Evolutionary conservation across 306 rosid species (phyloP), one percentile per base, ranked within the genome.

Genomic region (Pterocarpus santalinus): DNA sequence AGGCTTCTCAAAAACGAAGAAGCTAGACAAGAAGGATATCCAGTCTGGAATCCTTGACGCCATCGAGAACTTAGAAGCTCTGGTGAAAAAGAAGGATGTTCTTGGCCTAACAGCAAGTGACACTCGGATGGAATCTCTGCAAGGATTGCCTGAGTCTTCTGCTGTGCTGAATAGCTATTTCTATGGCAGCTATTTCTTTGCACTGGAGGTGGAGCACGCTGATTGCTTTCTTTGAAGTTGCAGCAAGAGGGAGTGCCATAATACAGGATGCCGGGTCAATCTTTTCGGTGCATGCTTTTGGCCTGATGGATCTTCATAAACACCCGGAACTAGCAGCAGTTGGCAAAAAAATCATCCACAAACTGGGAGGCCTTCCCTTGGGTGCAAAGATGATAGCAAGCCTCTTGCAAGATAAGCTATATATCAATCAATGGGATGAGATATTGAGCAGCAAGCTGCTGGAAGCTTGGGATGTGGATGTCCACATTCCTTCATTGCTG

Each of bases 371-470:
- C 30, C 83, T 88, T 80, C 91, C 91, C 10, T 35, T 83, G 83
- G 89, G 87, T 46, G 86, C 76, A 60, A 85, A 88, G 72, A 80
- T 84, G 78, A 39, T 88, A 17, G 91, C 86, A 74, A 78, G 83
- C 55, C 62, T 88, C 33, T 67, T 88, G 85, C 86, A 72, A 60
- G 81, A 82, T 30, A 80, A 82, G 73, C 44, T 15, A 14, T 47
- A 81, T 57, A 82, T 85, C 44, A 71, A 82, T 41, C 86, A 83
- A 52, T 88, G 89, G 91, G 75, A 55, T 69, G 80, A 85, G 57
- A 71, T 85, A 38, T 5, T 65, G 72, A 69, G 64, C 34, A 80
- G 72, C 66, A 75, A 79, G 71, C 77, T 88, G 15, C 77, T 85
- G 66, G 86, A 86, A 56, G 76, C 77, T 78, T 83, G 83, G 68